Base-by-base conservation (phyloP, 2,329 filamentous ascomycete genomes). In the Simplicillium aogashimaense region DNA sequence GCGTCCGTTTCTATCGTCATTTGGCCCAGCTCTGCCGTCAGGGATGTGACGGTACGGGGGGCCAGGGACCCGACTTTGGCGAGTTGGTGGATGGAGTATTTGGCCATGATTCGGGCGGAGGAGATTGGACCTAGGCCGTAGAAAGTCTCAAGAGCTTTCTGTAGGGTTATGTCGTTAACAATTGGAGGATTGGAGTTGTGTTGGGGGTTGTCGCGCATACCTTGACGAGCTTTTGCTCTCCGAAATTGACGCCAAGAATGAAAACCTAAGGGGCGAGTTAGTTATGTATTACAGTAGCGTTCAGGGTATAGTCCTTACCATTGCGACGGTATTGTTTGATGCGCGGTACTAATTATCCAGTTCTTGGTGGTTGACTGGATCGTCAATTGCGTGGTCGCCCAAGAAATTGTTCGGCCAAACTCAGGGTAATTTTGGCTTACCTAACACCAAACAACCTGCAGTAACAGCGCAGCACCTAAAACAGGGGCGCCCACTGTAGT, bases 1-100 rank as follows among this genome's bases (percentile, higher is more conserved):
- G 94, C 72, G 54, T 97, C 89, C 60, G 84, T 94, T 62, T 95
- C 92, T 53, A 97, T 86, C 44, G 84, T 94, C 86, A 98, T 89
- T 40, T 80, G 81, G 13, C 87, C 86, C 32, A 98, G 70, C 55
- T 94, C 86, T 38, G 83, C 83, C 16, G 84, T 92, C 45, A 98
- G 70, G 39, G 84, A 82, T 39, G 86, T 81, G 50, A 95, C 68
- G 45, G 87, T 89, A 58, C 83, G 80, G 44, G 81, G 78, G 35
- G 78, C 72, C 15, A 98, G 66, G 7, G 78, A 72, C 58, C 84
- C 85, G 50, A 97, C 71, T 55, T 81, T 84, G 49, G 86, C 84
- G 42, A 77, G 81, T 25, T 86, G 81, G 66, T 95, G 86, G 57
- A 98, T 94, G 52, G 82, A 81, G 67, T 87, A 83, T 55, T 86